phyloP scores from a whole-genome alignment of 495 filamentous ascomycete species.

The Xylaria acuta region DNA sequence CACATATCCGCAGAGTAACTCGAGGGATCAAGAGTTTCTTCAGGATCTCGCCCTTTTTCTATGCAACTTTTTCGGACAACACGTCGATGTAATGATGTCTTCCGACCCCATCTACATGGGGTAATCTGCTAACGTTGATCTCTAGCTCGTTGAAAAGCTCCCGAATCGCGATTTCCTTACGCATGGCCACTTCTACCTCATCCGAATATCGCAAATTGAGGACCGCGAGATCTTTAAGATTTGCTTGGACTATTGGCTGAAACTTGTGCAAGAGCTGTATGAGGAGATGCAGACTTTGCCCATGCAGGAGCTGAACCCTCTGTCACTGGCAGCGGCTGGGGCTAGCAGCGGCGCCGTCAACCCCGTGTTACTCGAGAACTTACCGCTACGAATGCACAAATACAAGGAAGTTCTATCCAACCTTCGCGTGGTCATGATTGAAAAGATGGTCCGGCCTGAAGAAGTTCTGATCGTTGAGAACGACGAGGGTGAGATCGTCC shows the following conservation, averaged over 20 bases:
- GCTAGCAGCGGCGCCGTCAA: slow-evolving; percentile 83
- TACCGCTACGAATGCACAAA: slow-evolving; percentile 95
- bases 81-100: slow-evolving; percentile 75
- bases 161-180: slow-evolving; percentile 93
- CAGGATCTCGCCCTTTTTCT: slow-evolving; percentile 96
- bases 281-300: slow-evolving; percentile 98
- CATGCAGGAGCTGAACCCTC: slow-evolving; percentile 86
- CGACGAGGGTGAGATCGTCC: slow-evolving; percentile 98
- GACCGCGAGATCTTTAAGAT: slow-evolving; percentile 99
- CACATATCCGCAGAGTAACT: slow-evolving; percentile 88
- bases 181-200: slow-evolving; percentile 96
- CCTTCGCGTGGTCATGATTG: slow-evolving; percentile 96
- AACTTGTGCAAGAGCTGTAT: slow-evolving; percentile 96
- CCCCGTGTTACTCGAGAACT: slow-evolving; percentile 79
- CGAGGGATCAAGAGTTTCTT: slow-evolving; percentile 95
- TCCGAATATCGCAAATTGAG: slow-evolving; percentile 97
- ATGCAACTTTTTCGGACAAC: slow-evolving; percentile 92
- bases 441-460: slow-evolving; percentile 98
- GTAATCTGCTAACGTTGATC: slow-evolving; percentile 34
- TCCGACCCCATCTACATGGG: neutral
- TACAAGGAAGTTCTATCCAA: slow-evolving; percentile 94
- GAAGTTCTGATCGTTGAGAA: slow-evolving; percentile 99
- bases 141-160: slow-evolving; percentile 89
- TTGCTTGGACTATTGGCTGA: slow-evolving; percentile 98
- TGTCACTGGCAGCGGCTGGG: slow-evolving; percentile 60